Evolutionary conservation across 2,329 filamentous ascomycete species (phyloP).

Genomic region (Beauveria varroae): DNA sequence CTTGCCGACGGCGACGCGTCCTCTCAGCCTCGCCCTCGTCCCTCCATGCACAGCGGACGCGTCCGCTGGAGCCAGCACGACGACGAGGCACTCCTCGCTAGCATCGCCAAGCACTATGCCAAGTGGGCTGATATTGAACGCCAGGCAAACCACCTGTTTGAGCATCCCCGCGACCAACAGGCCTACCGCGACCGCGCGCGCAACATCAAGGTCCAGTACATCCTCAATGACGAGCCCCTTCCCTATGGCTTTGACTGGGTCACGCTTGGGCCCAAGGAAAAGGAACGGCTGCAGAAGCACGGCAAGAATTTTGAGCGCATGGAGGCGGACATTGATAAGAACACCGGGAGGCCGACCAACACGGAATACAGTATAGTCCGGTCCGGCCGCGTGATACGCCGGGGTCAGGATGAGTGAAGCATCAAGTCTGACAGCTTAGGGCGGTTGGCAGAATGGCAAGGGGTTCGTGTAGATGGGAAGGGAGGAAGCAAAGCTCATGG

Average conservation of each 20-base stretch:
- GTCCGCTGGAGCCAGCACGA: slow-evolving; percentile 37
- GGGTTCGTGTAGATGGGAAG: too few species aligned
- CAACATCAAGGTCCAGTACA: slow-evolving; percentile 45
- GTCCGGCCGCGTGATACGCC: too few species aligned
- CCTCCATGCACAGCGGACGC: slow-evolving; percentile 16
- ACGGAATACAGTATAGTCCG: neutral
- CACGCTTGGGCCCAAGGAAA: slow-evolving; percentile 43
- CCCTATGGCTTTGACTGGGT: slow-evolving; percentile 44
- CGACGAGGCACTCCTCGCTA: slow-evolving; percentile 31
- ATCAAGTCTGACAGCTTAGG: too few species aligned
- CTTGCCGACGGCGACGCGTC: too few species aligned
- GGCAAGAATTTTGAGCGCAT: slow-evolving; percentile 37
- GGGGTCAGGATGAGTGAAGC: too few species aligned
- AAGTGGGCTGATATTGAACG: slow-evolving; percentile 27
- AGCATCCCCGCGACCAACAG: slow-evolving; percentile 43
- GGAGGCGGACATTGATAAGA: neutral
- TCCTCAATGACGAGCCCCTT: slow-evolving; percentile 36
- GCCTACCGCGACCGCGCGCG: slow-evolving; percentile 52
- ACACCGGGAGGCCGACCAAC: neutral
- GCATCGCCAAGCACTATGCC: slow-evolving; percentile 26
- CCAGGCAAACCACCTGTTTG: slow-evolving; percentile 25
- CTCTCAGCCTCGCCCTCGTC: neutral
- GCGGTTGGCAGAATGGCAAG: too few species aligned
- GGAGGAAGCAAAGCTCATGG: too few species aligned
- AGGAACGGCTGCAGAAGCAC: slow-evolving; percentile 27